Conservation (phyloP, 768 basidiomycete species). For the Calocybe gangraenosa region DNA sequence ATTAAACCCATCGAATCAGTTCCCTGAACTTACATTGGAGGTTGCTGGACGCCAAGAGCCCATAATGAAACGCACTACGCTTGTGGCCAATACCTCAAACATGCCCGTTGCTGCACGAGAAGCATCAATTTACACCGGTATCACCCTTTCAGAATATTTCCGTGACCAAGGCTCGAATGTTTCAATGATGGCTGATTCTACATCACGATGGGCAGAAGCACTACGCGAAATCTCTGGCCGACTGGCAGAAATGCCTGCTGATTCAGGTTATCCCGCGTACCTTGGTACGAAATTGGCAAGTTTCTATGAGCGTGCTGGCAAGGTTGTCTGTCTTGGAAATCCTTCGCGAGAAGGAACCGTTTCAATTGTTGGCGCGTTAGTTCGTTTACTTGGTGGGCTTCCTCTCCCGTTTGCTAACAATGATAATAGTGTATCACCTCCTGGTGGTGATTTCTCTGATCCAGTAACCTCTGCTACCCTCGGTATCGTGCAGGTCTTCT, state of each 20-base stretch:
- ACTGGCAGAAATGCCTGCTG: constrained; percentile 99
- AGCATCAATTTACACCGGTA: constrained; percentile 99
- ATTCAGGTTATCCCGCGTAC: constrained; percentile 98
- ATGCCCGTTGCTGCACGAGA: constrained; percentile 99
- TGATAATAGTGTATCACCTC: constrained; percentile 84
- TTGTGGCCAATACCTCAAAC: constrained; percentile 99
- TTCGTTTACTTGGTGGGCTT: constrained; percentile 16
- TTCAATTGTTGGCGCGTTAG: constrained; percentile 98
- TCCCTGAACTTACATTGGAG: constrained; percentile 93
- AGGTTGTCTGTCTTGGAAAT: constrained; percentile 88
- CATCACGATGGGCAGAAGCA: constrained; percentile 98
- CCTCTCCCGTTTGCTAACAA: constrained; percentile 6
- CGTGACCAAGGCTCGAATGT: constrained; percentile 98
- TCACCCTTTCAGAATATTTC: constrained; percentile 99
- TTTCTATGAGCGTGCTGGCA: constrained; percentile 99
- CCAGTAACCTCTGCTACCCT: constrained; percentile 97
- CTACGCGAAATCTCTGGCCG: constrained; percentile 99
- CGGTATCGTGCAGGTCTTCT: constrained; percentile 99
- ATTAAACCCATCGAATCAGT: constrained; percentile 31
- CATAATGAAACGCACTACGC: constrained; percentile 99
- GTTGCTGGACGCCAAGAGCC: constrained; percentile 91
- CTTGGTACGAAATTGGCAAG: constrained; percentile 92
- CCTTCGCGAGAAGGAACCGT: constrained; percentile 89
- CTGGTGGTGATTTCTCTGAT: constrained; percentile 99
- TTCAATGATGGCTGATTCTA: constrained; percentile 99